Percentiles rank a stretch among this genome's conserved stretches.
Evolutionary conservation across 2,329 filamentous ascomycete species (phyloP).

Genomic region (Xylaria arbuscula): DNA sequence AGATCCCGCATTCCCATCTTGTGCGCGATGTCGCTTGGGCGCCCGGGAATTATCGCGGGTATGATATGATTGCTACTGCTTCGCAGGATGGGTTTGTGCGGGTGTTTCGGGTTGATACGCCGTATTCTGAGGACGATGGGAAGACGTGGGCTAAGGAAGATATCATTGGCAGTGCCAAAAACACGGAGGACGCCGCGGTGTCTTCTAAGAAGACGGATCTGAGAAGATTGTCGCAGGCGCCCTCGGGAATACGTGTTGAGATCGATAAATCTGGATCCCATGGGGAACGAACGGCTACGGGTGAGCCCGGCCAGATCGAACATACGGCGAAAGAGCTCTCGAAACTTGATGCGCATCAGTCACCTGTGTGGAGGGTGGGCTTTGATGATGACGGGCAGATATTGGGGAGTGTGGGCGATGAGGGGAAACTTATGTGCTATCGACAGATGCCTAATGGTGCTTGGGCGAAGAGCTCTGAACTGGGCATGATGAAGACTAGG

Average conservation of each 20-base stretch:
- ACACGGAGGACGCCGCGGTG: slow-evolving; percentile 19
- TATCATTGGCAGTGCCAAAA: slow-evolving; percentile 54
- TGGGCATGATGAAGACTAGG: slow-evolving; percentile 67
- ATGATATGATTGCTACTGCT: slow-evolving; percentile 89
- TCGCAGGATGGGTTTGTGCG: slow-evolving; percentile 91
- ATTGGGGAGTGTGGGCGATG: slow-evolving; percentile 79
- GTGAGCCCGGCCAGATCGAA: slow-evolving; percentile 72
- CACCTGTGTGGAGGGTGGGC: slow-evolving; percentile 79
- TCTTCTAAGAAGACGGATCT: slow-evolving; percentile 27
- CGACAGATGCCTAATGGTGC: slow-evolving; percentile 67
- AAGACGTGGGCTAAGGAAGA: slow-evolving; percentile 63
- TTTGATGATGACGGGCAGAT: slow-evolving; percentile 79
- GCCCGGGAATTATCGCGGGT: slow-evolving; percentile 87
- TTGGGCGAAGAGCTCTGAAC: slow-evolving; percentile 70
- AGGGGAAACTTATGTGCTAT: slow-evolving; percentile 73
- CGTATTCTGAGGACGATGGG: slow-evolving; percentile 58
- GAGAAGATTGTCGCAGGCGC: slow-evolving; percentile 50
- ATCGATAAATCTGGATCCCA: slow-evolving; percentile 62
- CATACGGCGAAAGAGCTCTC: slow-evolving; percentile 73
- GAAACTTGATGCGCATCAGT: slow-evolving; percentile 73
- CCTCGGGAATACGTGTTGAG: slow-evolving; percentile 64
- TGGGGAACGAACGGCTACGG: slow-evolving; percentile 64
- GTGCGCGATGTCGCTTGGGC: slow-evolving; percentile 94
- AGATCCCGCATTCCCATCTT: slow-evolving; percentile 79
- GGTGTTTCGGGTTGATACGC: slow-evolving; percentile 83